Percentiles rank a stretch among this genome's conserved stretches.
phyloP scores from a whole-genome alignment of 768 basidiomycete species.

The Xerocomus spinulosus region DNA sequence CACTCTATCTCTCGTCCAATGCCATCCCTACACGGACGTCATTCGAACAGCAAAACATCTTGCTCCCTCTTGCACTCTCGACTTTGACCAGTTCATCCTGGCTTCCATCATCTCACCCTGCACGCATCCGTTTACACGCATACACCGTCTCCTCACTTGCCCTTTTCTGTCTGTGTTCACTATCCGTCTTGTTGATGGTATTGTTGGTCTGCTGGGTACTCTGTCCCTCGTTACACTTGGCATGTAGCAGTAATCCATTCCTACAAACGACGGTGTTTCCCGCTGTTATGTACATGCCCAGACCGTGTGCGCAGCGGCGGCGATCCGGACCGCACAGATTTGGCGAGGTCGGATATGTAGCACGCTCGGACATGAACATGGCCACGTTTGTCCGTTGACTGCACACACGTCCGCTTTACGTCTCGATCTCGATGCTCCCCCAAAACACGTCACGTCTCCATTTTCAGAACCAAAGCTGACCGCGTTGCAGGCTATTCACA shows the following conservation, averaged over 20 bases:
- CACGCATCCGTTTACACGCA: no score
- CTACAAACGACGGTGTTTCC: neutral
- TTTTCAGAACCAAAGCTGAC: no score
- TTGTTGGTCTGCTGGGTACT: neutral
- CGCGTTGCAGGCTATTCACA: no score
- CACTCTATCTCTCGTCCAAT: constrained; percentile 1
- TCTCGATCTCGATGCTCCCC: no score
- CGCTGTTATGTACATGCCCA: neutral
- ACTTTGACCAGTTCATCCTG: neutral
- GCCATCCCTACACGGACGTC: neutral
- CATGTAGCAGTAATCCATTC: neutral
- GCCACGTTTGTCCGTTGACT: no score
- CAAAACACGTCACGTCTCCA: no score
- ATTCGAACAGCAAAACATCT: neutral
- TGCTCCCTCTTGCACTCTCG: neutral
- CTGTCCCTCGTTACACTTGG: neutral
- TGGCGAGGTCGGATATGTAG: no score
- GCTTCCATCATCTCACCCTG: neutral
- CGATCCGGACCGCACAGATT: no score
- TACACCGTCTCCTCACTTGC: no score
- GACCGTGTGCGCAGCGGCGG: no score
- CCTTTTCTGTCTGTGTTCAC: neutral
- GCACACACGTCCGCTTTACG: no score
- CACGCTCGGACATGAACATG: no score
- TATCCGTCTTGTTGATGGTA: neutral